Conservation (phyloP, 164 flowering plant genomes). For the Magnolia sinica region DNA sequence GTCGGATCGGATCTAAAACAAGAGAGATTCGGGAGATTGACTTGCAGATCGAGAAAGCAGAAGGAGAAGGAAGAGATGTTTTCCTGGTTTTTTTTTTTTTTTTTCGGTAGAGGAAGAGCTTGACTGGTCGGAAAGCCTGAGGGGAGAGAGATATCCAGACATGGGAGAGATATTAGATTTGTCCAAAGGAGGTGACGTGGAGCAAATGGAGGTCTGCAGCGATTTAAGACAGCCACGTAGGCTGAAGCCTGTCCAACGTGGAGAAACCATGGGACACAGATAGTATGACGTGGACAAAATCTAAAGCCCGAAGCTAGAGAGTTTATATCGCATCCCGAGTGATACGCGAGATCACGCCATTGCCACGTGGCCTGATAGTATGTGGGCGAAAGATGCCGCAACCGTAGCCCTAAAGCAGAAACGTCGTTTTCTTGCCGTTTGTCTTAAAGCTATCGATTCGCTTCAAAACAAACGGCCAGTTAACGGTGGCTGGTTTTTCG, state of each 20-base stretch:
- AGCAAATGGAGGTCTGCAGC: constrained; percentile 23
- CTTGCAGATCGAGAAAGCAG: background rate
- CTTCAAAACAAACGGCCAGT: background rate
- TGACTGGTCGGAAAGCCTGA: background rate
- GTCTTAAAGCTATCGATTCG: too few species aligned
- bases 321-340: constrained; percentile 17
- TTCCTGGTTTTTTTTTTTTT: background rate
- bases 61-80: background rate
- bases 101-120: background rate
- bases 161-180: constrained; percentile 17
- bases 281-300: constrained; percentile 26
- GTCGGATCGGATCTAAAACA: background rate
- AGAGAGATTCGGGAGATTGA: background rate
- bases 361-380: constrained; percentile 11
- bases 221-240: background rate
- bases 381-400: background rate
- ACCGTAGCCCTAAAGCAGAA: background rate
- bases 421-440: background rate
- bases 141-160: constrained; percentile 6
- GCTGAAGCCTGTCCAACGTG: constrained; percentile 9
- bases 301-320: constrained; percentile 22
- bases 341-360: constrained; percentile 14
- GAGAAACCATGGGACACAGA: constrained; percentile 6
- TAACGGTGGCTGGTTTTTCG: background rate
- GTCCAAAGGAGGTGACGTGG: constrained; percentile 21